Evolutionary conservation across 2,329 filamentous ascomycete genomes (phyloP).

Genomic region (Colletotrichum spinosum): DNA sequence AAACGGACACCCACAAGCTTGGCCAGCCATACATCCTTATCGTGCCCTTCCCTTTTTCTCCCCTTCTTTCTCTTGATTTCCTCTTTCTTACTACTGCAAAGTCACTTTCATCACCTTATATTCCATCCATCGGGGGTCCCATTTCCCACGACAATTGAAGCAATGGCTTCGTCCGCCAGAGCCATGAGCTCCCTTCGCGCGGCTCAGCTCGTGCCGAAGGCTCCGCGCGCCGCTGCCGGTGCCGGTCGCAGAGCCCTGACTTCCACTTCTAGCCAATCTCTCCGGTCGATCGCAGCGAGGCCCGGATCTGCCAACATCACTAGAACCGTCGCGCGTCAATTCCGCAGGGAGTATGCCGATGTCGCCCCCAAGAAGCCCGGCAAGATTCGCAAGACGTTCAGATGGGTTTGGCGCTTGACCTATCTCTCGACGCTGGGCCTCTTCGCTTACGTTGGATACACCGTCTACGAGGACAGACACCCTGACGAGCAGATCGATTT

Average conservation of each 20-base stretch:
- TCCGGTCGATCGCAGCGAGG: constrained; percentile 30
- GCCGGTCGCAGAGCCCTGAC: constrained; percentile 48
- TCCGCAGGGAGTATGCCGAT: constrained; percentile 63
- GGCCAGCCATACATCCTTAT: constrained; percentile 32
- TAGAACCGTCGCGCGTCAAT: constrained; percentile 49
- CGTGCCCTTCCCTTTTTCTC: constrained; percentile 33
- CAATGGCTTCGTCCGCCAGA: constrained; percentile 61
- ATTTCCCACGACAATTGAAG: constrained; percentile 40
- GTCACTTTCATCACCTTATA: constrained; percentile 29
- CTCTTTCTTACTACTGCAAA: constrained; percentile 16
- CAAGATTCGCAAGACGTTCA: constrained; percentile 76
- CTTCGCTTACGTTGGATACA: constrained; percentile 79
- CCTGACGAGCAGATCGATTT: constrained; percentile 82
- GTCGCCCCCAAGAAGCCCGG: constrained; percentile 60
- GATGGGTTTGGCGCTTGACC: constrained; percentile 85
- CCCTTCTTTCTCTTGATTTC: constrained; percentile 10
- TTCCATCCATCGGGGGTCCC: constrained; percentile 24
- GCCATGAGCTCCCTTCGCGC: constrained; percentile 51
- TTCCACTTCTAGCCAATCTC: constrained; percentile 43
- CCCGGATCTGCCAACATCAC: constrained; percentile 22
- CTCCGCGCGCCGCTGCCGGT: constrained; percentile 40
- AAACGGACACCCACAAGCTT: constrained; percentile 23
- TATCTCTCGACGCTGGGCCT: constrained; percentile 80
- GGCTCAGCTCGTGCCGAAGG: constrained; percentile 42
- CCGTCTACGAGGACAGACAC: constrained; percentile 85